Evolutionary conservation across 306 rosid species (phyloP), one percentile per base, ranked within the genome.

Genomic region (Fragaria vesca): DNA sequence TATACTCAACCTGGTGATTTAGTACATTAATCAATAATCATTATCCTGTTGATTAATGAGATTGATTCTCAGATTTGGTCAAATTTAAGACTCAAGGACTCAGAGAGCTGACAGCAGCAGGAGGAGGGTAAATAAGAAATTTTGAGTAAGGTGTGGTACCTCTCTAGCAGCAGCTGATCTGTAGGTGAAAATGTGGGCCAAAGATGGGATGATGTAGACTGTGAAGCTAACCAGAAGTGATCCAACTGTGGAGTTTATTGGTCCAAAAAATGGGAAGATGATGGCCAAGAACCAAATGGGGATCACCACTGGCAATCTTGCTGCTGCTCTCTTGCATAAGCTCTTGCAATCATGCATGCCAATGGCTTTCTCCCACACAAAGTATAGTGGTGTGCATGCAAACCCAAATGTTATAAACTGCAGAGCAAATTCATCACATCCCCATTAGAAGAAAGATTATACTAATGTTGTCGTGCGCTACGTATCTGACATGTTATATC

Each of bases 271-370:
- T 0, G 98, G 98, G 87, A 95, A 95, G 20, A 95, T 60, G 68
- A 95, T 95, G 67, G 98, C 98, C 84, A 95, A 76, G 83, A 95
- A 95, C 98, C 98, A 95, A 12, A 95, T 92, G 10, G 98, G 98
- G 17, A 95, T 83, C 24, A 95, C 98, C 66, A 95, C 98, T 0
- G 98, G 98, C 77, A 95, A 78, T 40, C 98, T 88, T 43, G 93
- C 97, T 32, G 97, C 91, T 3, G 98, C 97, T 15, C 98, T 88
- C 72, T 92, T 95, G 87, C 98, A 95, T 38, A 95, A 24, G 88
- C 98, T 95, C 85, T 88, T 95, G 81, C 98, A 95, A 34, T 86
- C 92, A 32, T 95, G 98, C 92, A 95, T 83, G 1, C 98, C 97
- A 20, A 93, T 83, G 20, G 91, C 89, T 72, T 95, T 95, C 90